These are phyloP conservation scores for Phalaenopsis aphrodite DNA, from an alignment of 106 monocot genomes.

Conservation along the genomic window DNA sequence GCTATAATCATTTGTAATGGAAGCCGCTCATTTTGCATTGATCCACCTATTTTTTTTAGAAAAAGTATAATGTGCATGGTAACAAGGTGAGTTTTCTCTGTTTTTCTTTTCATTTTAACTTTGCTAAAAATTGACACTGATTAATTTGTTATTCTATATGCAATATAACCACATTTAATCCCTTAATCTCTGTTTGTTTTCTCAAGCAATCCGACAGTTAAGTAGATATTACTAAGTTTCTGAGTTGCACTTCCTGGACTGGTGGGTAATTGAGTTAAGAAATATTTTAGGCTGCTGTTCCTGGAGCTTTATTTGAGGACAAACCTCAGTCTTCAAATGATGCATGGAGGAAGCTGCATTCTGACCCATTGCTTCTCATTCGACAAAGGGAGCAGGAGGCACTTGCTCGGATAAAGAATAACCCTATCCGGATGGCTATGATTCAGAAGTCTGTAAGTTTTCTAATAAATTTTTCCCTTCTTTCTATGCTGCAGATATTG, in stretches of 20 bases:
- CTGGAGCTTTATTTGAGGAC: constrained; percentile 94
- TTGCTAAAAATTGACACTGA: not conserved
- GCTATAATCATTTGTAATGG: too few species aligned
- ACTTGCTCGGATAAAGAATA: constrained; percentile 78
- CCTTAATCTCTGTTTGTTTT: not conserved
- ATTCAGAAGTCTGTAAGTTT: constrained; percentile 87
- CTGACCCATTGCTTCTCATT: constrained; percentile 88
- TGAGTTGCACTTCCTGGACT: not conserved
- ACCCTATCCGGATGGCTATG: constrained; percentile 90
- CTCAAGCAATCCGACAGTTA: not conserved
- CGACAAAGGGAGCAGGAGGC: constrained; percentile 89
- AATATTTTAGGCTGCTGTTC: constrained; percentile 57
- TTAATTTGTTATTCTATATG: not conserved
- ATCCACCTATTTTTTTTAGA: too few species aligned
- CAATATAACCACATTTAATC: not conserved
- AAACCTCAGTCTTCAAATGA: constrained; percentile 95
- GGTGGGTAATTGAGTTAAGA: constrained; percentile 2
- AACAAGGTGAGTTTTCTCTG: not conserved
- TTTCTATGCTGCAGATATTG: not conserved
- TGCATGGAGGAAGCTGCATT: constrained; percentile 95
- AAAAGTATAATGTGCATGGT: not conserved
- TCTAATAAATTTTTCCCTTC: constrained; percentile 14
- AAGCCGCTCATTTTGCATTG: too few species aligned
- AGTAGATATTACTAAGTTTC: not conserved
- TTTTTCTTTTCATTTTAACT: not conserved